These are phyloP conservation scores for Suillus weaverae DNA, from an alignment of 768 basidiomycete genomes.

Conservation along the genomic window DNA sequence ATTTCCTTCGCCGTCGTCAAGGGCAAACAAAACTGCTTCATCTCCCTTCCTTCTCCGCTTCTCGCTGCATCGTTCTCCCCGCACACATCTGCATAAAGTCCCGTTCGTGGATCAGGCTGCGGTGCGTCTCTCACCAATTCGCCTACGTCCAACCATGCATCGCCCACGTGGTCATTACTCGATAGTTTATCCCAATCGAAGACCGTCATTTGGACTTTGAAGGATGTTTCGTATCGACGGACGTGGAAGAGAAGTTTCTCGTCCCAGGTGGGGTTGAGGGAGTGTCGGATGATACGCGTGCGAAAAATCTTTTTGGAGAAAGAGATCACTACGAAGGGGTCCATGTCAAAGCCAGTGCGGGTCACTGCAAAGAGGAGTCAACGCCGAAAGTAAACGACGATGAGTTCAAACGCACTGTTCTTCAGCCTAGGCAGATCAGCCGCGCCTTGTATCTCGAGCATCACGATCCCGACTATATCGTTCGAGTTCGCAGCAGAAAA, in stretches of 20 bases:
- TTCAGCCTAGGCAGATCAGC: conserved; percentile 81
- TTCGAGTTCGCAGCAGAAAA: conserved; percentile 56
- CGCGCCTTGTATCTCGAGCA: conserved; percentile 87
- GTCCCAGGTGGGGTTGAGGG: conserved; percentile 86
- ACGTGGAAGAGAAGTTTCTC: conserved; percentile 97
- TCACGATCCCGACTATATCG: conserved; percentile 92
- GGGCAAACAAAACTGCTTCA: conserved; percentile 72
- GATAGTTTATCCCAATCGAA: conserved; percentile 97
- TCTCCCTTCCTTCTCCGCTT: conserved; percentile 35
- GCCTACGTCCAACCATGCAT: conserved; percentile 66
- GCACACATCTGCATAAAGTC: conserved; percentile 38
- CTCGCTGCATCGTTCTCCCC: conserved; percentile 44
- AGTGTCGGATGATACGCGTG: conserved; percentile 85
- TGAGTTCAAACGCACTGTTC: conserved; percentile 65
- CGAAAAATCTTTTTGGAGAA: conserved; percentile 98
- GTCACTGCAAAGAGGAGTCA: conserved; percentile 53
- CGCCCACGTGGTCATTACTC: conserved; percentile 87
- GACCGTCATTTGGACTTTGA: conserved; percentile 76
- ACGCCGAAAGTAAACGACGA: not conserved
- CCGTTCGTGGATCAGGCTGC: conserved; percentile 58
- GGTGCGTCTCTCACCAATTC: conserved; percentile 69
- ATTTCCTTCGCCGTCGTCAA: conserved; percentile 61
- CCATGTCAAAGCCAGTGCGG: conserved; percentile 92
- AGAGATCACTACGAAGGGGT: conserved; percentile 93
- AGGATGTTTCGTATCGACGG: conserved; percentile 78